Conservation (phyloP, 148 eudicot genomes). For the Spergularia bocconei region DNA sequence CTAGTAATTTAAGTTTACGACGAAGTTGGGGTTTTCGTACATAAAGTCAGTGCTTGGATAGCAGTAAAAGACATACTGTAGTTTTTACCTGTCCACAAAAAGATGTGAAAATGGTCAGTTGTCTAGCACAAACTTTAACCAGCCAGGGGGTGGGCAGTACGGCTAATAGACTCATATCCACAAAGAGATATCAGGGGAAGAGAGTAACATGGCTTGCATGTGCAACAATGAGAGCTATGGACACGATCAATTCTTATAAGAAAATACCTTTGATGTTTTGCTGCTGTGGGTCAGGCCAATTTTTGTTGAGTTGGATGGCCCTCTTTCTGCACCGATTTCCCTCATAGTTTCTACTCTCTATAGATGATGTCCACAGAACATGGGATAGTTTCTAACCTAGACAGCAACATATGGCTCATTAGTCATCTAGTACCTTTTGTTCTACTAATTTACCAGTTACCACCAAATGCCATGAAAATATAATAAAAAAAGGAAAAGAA, state of each 20-base stretch:
- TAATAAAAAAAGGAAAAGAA: neutral
- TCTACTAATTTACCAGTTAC: neutral
- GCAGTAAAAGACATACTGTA: neutral
- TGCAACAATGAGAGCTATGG: constrained; percentile 40
- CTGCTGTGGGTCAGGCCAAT: constrained; percentile 33
- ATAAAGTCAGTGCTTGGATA: too few relatives aligned
- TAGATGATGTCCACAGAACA: constrained; percentile 39
- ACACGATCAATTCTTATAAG: constrained; percentile 32
- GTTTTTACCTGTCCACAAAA: neutral
- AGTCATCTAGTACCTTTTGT: neutral
- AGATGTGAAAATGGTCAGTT: neutral
- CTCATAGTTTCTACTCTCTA: constrained; percentile 18
- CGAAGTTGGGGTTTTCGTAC: neutral
- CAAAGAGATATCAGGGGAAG: constrained; percentile 32
- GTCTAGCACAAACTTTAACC: neutral
- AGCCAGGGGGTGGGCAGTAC: neutral
- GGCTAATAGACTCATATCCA: constrained; percentile 14
- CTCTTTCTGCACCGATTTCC: constrained; percentile 22
- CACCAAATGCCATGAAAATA: neutral
- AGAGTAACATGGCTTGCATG: constrained; percentile 81
- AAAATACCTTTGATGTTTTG: constrained; percentile 26
- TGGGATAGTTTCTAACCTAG: constrained; percentile 28
- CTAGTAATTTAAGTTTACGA: neutral
- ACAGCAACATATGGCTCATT: constrained; percentile 16
- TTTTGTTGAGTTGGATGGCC: constrained; percentile 26